phyloP scores from a whole-genome alignment of 2,329 filamentous ascomycete genomes.

The Fusarium gaditjirri region DNA sequence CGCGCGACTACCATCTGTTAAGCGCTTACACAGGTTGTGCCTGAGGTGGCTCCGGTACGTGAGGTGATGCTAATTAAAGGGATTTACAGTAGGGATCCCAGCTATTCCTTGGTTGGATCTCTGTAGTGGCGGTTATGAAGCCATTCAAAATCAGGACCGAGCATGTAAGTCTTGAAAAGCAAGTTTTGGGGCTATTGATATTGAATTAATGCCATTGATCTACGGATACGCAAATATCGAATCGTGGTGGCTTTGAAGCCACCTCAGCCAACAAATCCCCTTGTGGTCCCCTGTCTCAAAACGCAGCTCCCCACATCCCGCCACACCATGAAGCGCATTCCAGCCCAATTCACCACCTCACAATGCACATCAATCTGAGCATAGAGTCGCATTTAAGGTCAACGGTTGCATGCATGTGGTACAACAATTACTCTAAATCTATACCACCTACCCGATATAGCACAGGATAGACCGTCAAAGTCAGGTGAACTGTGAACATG shows the following conservation, averaged over 20 bases:
- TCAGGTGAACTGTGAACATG: constrained; percentile 8
- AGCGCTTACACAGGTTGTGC: constrained; percentile 12
- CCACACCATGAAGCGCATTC: constrained; percentile 3
- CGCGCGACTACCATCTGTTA: constrained; percentile 35
- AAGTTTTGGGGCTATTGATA: not conserved
- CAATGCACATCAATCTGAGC: not conserved
- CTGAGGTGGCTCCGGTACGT: not conserved
- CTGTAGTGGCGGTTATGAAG: constrained; percentile 10
- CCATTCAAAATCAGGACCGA: not conserved
- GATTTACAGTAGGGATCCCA: constrained; percentile 9
- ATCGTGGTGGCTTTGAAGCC: not conserved
- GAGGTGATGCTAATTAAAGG: not conserved
- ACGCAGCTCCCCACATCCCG: constrained; percentile 18
- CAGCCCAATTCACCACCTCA: not conserved
- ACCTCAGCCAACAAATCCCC: constrained; percentile 13
- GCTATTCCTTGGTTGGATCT: not conserved
- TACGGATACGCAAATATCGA: not conserved
- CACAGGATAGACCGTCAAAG: not conserved
- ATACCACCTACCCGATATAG: not conserved
- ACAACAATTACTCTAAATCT: not conserved
- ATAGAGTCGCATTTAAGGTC: constrained; percentile 1
- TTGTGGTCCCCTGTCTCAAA: constrained; percentile 26
- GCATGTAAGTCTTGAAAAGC: not conserved
- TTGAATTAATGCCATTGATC: not conserved
- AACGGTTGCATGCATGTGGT: constrained; percentile 5